A percentile compares a stretch with the other conserved stretches of the same genome.
These are phyloP conservation scores for Podila horticola DNA, from an alignment of 192 early-diverging fungal species.

Conservation along the genomic window DNA sequence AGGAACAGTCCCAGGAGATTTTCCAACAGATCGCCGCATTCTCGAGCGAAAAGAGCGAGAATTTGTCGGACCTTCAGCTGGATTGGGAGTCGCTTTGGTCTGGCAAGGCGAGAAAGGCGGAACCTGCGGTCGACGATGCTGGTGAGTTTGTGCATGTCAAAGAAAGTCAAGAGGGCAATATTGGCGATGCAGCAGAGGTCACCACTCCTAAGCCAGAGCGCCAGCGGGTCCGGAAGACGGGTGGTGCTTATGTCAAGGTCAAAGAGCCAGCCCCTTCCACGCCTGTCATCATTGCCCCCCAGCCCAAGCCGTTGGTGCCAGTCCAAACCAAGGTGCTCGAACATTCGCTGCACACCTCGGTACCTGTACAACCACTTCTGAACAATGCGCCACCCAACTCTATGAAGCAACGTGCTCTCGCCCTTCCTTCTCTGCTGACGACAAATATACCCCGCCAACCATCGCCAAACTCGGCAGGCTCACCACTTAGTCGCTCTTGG, in stretches of 20 bases:
- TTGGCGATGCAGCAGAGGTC: not conserved
- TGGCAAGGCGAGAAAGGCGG: not conserved
- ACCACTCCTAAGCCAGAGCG: not conserved
- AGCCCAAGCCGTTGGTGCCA: not conserved
- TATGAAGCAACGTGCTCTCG: not conserved
- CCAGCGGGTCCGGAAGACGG: conserved; percentile 19
- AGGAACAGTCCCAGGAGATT: conserved; percentile 1
- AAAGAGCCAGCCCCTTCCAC: not conserved
- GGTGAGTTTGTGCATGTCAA: conserved; percentile 23
- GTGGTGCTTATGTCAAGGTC: conserved; percentile 21
- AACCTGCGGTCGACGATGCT: not conserved
- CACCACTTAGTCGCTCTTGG: conserved; percentile 12
- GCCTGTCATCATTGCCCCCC: conserved; percentile 10
- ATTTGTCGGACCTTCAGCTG: conserved; percentile 12
- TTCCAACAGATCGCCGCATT: conserved; percentile 27
- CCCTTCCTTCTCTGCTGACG: not conserved
- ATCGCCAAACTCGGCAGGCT: conserved; percentile 13
- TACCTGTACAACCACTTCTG: not conserved
- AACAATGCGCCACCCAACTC: not conserved
- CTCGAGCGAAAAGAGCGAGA: conserved; percentile 20
- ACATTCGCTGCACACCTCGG: not conserved
- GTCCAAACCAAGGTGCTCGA: not conserved
- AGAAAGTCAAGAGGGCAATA: not conserved
- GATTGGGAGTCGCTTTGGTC: conserved; percentile 37
- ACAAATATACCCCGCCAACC: conserved; percentile 1